Percentiles rank a stretch among this genome's conserved stretches.
Evolutionary conservation across 768 basidiomycete genomes (phyloP).

Genomic region (Trametes meyenii): DNA sequence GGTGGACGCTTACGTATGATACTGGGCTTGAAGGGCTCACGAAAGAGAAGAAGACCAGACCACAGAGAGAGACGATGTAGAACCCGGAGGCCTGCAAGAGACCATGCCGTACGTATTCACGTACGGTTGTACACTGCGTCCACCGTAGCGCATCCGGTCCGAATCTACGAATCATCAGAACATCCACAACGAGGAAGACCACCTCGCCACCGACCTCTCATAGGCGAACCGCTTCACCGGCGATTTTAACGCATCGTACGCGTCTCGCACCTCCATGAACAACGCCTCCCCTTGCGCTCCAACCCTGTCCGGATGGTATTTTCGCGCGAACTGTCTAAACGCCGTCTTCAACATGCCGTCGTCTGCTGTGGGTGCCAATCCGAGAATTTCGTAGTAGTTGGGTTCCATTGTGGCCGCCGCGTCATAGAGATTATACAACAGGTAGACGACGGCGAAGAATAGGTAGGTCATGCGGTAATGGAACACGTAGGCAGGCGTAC

Average conservation of each 20-base stretch:
- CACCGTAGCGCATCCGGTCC: constrained; percentile 73
- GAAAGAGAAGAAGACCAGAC: constrained; percentile 64
- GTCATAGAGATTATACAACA: constrained; percentile 64
- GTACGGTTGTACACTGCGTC: constrained; percentile 65
- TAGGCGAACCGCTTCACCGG: constrained; percentile 83
- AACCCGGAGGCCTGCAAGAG: constrained; percentile 64
- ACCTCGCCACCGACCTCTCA: constrained; percentile 59
- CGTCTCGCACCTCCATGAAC: constrained; percentile 74
- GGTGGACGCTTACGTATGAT: constrained; percentile 55
- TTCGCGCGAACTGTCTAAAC: constrained; percentile 75
- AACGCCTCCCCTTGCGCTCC: constrained; percentile 59
- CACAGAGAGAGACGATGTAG: constrained; percentile 61
- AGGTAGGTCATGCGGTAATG: constrained; percentile 69
- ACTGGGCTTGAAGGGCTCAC: constrained; percentile 61
- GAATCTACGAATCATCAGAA: constrained; percentile 52
- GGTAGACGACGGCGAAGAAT: constrained; percentile 64
- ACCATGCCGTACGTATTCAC: constrained; percentile 72
- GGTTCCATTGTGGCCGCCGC: constrained; percentile 57
- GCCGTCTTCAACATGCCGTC: constrained; percentile 68
- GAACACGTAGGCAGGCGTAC: constrained; percentile 49
- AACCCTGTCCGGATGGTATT: constrained; percentile 76
- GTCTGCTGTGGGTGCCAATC: constrained; percentile 62
- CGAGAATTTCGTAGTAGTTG: constrained; percentile 83
- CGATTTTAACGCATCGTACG: constrained; percentile 78
- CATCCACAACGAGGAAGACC: neutral